Conservation (phyloP, 139 green algal genomes). For the Yamagishiella unicocca region DNA sequence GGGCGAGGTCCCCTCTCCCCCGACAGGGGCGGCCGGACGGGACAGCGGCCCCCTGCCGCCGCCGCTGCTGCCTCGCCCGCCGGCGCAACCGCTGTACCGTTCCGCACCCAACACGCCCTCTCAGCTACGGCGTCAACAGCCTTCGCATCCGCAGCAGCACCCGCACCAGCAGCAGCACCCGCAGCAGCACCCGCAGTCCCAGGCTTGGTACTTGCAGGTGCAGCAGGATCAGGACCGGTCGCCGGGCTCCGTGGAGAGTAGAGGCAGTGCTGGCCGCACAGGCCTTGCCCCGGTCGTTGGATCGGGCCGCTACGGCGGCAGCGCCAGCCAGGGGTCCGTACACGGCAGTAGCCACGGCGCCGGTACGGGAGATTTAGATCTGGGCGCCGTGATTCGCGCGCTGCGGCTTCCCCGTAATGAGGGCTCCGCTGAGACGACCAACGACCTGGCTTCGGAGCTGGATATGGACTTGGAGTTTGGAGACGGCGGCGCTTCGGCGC, state of each 20-base stretch:
- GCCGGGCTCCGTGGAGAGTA: neutral
- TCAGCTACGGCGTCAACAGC: too few species aligned
- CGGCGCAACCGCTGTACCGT: neutral
- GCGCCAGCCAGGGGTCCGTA: neutral
- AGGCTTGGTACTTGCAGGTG: neutral
- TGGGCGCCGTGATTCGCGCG: slow-evolving; percentile 34
- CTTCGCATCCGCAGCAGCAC: neutral
- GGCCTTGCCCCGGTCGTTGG: neutral
- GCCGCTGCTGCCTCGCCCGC: neutral
- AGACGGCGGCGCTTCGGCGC: neutral
- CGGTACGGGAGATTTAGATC: slow-evolving; percentile 4
- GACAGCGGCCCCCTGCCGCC: slow-evolving; percentile 8
- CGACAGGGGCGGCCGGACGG: neutral
- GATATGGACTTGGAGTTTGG: slow-evolving; percentile 7
- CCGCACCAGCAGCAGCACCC: neutral
- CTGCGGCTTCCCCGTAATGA: neutral
- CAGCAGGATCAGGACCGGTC: neutral
- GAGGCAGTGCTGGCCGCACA: neutral
- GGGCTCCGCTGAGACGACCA: neutral
- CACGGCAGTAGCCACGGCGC: neutral
- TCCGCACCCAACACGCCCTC: slow-evolving; percentile 3
- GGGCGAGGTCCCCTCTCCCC: neutral
- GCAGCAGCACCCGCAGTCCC: neutral
- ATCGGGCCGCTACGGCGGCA: neutral
- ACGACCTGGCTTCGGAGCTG: neutral